phyloP scores from a whole-genome alignment of 2,329 filamentous ascomycete genomes.

The Hymenoscyphus fructigenus region DNA sequence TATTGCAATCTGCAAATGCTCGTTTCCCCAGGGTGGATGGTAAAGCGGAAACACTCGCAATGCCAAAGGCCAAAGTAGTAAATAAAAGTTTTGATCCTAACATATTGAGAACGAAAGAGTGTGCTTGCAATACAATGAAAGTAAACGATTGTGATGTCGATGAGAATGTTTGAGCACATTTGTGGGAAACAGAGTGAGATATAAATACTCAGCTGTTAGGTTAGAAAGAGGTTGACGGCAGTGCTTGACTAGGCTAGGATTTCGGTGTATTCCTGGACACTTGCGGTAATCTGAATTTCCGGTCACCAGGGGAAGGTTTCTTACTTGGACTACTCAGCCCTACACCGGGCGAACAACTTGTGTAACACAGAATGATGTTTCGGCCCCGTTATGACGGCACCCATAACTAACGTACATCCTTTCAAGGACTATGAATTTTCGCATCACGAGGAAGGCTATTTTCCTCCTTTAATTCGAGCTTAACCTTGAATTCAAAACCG shows the following conservation, averaged over 20 bases:
- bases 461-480: not conserved
- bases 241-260: not conserved
- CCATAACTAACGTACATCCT: not conserved
- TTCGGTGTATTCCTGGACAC: not conserved
- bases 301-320: not conserved
- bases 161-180: not conserved
- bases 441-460: not conserved
- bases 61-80: not conserved
- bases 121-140: too few species aligned
- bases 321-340: not conserved
- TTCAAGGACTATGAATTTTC: not conserved
- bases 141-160: not conserved
- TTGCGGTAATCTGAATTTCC: not conserved
- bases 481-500: not conserved
- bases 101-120: slow-evolving; percentile 1
- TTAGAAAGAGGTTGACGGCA: not conserved
- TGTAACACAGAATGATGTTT: not conserved
- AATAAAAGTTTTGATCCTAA: slow-evolving; percentile 1
- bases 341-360: not conserved
- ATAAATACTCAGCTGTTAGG: not conserved
- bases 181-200: not conserved
- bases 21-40: not conserved
- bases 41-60: slow-evolving; percentile 2
- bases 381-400: not conserved
- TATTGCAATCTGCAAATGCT: not conserved